phyloP scores from a whole-genome alignment of 1,284 basidiomycete genomes.

The Sporisorium reilianum region DNA sequence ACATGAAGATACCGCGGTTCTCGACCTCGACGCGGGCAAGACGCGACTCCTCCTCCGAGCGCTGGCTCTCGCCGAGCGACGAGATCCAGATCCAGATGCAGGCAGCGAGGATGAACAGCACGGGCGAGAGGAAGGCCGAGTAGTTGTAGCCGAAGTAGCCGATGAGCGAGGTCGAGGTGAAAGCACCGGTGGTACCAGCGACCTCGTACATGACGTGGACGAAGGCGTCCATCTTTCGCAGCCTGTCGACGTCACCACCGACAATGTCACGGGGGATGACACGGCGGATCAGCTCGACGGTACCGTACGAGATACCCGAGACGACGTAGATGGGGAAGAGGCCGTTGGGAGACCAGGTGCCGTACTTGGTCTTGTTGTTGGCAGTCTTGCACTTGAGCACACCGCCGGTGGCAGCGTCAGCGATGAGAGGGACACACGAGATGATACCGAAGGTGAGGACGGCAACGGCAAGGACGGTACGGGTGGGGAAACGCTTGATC shows the following conservation, averaged over 20 bases:
- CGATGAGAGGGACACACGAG: constrained; percentile 66
- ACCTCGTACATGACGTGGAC: constrained; percentile 70
- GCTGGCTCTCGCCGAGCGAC: constrained; percentile 47
- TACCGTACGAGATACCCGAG: constrained; percentile 69
- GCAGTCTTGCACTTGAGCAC: constrained; percentile 56
- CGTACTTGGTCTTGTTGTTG: constrained; percentile 66
- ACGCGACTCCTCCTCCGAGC: constrained; percentile 30
- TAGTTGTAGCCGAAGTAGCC: constrained; percentile 70
- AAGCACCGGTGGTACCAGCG: constrained; percentile 70
- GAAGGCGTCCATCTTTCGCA: constrained; percentile 70
- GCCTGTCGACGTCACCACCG: constrained; percentile 63
- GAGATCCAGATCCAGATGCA: constrained; percentile 60
- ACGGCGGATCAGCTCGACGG: constrained; percentile 70
- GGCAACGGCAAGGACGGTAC: constrained; percentile 67
- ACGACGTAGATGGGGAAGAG: constrained; percentile 67
- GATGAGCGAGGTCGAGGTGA: constrained; percentile 69
- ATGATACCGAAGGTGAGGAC: constrained; percentile 68
- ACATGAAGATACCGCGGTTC: constrained; percentile 36
- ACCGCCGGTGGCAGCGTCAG: constrained; percentile 69
- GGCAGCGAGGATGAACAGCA: constrained; percentile 64
- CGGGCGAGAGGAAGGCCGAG: constrained; percentile 65
- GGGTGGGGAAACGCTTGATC: constrained; percentile 69
- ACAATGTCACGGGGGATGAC: constrained; percentile 69
- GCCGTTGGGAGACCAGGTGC: constrained; percentile 66
- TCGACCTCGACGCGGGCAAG: constrained; percentile 40